Conservation (phyloP, 1,284 basidiomycete genomes). For the Rhodotorula sp. region DNA sequence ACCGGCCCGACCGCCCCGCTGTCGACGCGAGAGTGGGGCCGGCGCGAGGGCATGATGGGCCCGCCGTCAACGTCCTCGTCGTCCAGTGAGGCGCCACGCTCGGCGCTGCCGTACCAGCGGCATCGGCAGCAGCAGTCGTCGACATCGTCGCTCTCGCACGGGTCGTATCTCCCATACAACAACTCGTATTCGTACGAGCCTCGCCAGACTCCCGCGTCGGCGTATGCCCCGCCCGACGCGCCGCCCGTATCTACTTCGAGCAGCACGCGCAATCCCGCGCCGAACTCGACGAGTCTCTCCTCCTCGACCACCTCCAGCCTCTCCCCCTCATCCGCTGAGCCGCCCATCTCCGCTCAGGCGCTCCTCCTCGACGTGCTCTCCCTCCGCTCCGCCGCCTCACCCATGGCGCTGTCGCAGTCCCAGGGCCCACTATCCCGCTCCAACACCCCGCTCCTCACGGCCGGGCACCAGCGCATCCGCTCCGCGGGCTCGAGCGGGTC, state of each 20-base stretch:
- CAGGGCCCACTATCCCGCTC: slow-evolving; percentile 21
- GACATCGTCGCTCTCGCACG: slow-evolving; percentile 36
- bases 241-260: not conserved
- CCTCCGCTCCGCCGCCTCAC: slow-evolving; percentile 30
- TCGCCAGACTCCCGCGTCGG: not conserved
- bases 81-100: not conserved
- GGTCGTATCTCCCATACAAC: slow-evolving; percentile 29
- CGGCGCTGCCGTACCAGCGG: slow-evolving; percentile 30
- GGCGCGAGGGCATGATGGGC: slow-evolving; percentile 12
- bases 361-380: slow-evolving; percentile 36
- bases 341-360: slow-evolving; percentile 37
- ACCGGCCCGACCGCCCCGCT: not conserved
- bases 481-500: slow-evolving; percentile 20
- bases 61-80: slow-evolving; percentile 2
- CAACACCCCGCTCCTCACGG: slow-evolving; percentile 1
- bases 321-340: slow-evolving; percentile 6
- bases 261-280: not conserved
- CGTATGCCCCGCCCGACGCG: not conserved
- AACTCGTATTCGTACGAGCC: slow-evolving; percentile 18
- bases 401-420: slow-evolving; percentile 35
- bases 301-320: not conserved
- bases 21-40: not conserved
- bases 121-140: slow-evolving; percentile 35
- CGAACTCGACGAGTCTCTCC: not conserved
- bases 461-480: slow-evolving; percentile 28